Evolutionary conservation across 192 early-diverging fungal species (phyloP).

Genomic region (Coemansia sp.): DNA sequence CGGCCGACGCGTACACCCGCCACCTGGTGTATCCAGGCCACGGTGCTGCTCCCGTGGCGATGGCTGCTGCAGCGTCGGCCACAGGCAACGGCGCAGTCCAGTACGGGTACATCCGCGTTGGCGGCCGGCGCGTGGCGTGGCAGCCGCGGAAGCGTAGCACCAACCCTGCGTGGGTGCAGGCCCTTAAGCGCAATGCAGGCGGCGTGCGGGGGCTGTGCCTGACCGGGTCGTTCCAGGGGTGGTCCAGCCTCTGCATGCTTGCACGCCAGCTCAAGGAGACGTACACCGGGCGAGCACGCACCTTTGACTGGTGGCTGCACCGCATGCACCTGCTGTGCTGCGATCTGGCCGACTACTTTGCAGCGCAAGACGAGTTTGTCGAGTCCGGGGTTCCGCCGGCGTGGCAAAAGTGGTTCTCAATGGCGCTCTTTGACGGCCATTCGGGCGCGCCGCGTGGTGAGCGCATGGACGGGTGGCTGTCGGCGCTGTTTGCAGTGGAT

Average conservation of each 20-base stretch:
- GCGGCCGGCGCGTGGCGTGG: conserved; percentile 21
- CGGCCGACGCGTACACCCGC: conserved; percentile 25
- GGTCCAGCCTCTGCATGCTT: conserved; percentile 44
- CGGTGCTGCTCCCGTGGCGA: conserved; percentile 42
- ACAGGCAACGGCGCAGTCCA: conserved; percentile 12
- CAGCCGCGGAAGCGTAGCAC: conserved; percentile 34
- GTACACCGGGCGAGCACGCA: conserved; percentile 12
- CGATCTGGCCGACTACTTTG: conserved; percentile 49
- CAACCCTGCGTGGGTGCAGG: conserved; percentile 35
- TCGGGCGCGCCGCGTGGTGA: conserved; percentile 25
- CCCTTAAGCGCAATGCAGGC: conserved; percentile 6
- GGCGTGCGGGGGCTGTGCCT: conserved; percentile 29
- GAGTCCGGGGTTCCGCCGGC: conserved; percentile 5
- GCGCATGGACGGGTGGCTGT: conserved; percentile 48
- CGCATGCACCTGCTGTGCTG: conserved; percentile 40
- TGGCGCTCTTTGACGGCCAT: conserved; percentile 46
- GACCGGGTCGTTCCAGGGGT: conserved; percentile 34
- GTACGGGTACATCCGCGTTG: conserved; percentile 18
- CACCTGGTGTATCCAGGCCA: conserved; percentile 30
- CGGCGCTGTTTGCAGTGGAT: conserved; percentile 37
- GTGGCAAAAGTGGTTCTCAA: conserved; percentile 28
- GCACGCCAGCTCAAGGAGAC: conserved; percentile 42
- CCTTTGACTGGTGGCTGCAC: conserved; percentile 51
- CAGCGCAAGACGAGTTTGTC: conserved; percentile 33
- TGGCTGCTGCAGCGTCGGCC: conserved; percentile 41